phyloP scores from a whole-genome alignment of 163 green algal genomes.

The Scenedesmus sp. region DNA sequence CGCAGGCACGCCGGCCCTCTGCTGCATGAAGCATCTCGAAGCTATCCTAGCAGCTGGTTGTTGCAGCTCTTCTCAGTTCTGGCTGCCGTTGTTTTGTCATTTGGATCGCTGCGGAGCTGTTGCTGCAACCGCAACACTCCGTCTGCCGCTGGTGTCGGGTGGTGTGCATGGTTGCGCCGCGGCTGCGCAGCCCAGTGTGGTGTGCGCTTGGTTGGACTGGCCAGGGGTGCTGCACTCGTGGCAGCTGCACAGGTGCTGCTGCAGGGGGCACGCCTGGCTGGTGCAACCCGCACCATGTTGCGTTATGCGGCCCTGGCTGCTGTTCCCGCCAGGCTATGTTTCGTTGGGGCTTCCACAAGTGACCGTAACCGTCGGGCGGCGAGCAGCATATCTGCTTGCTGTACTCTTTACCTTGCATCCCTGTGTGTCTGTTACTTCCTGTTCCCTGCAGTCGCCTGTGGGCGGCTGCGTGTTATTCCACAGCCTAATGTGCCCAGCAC shows the following conservation, averaged over 20 bases:
- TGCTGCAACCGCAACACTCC: not conserved
- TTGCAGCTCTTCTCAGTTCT: not conserved
- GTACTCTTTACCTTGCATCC: not conserved
- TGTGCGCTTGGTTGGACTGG: too few relatives aligned
- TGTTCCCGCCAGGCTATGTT: not conserved
- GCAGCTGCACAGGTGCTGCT: not conserved
- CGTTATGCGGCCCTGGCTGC: too few relatives aligned
- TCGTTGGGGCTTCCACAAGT: not conserved
- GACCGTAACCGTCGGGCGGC: not conserved
- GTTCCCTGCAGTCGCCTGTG: not conserved
- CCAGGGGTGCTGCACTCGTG: not conserved
- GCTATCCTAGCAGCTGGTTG: not conserved
- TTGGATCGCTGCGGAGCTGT: not conserved
- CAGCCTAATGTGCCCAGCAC: too few relatives aligned
- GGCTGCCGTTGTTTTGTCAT: not conserved
- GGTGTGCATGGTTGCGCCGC: not conserved
- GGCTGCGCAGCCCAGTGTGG: too few relatives aligned
- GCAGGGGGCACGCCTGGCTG: not conserved
- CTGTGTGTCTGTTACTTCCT: not conserved
- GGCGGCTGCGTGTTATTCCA: too few relatives aligned
- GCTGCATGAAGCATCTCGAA: too few relatives aligned
- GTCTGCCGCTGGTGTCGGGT: not conserved
- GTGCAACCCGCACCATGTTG: not conserved
- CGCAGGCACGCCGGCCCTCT: too few relatives aligned
- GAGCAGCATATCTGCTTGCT: not conserved